Evolutionary conservation across 75 land plant genomes (phyloP).

Genomic region (Cupressus sempervirens): DNA sequence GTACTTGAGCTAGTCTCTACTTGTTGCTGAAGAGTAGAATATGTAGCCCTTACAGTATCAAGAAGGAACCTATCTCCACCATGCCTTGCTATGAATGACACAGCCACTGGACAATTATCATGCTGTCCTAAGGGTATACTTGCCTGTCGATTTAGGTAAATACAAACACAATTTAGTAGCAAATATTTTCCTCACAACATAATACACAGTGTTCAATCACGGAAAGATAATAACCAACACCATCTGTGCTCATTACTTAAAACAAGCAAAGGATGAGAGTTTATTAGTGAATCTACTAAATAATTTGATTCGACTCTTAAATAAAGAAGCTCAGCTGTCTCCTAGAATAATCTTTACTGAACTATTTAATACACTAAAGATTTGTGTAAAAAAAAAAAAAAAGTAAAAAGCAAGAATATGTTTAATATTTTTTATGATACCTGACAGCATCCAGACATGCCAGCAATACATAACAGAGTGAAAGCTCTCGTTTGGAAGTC

Average conservation of each 20-base stretch:
- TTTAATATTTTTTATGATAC: constrained; percentile 20
- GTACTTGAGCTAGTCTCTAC: constrained; percentile 32
- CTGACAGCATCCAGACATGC: constrained; percentile 98
- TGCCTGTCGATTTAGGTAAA: constrained; percentile 57
- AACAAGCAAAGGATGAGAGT: background rate
- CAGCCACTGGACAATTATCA: constrained; percentile 69
- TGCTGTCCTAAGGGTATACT: constrained; percentile 63
- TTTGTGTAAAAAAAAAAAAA: background rate
- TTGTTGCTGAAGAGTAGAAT: constrained; percentile 56
- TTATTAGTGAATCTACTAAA: background rate
- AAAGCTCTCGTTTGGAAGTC: constrained; percentile 45
- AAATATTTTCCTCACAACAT: background rate
- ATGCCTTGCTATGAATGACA: constrained; percentile 81
- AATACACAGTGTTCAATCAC: background rate
- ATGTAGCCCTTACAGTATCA: constrained; percentile 44
- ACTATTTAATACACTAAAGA: background rate
- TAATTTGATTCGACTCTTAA: background rate
- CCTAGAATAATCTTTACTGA: background rate
- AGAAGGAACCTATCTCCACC: constrained; percentile 80
- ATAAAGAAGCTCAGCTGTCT: background rate
- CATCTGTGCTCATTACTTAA: background rate
- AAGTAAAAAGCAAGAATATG: background rate
- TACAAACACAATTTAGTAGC: background rate
- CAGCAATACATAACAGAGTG: constrained; percentile 58
- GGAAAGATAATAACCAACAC: background rate